A percentile compares a stretch with the other conserved stretches of the same genome.
These are phyloP conservation scores for Fraxinus excelsior DNA, from an alignment of 257 asterid genomes.

Conservation along the genomic window DNA sequence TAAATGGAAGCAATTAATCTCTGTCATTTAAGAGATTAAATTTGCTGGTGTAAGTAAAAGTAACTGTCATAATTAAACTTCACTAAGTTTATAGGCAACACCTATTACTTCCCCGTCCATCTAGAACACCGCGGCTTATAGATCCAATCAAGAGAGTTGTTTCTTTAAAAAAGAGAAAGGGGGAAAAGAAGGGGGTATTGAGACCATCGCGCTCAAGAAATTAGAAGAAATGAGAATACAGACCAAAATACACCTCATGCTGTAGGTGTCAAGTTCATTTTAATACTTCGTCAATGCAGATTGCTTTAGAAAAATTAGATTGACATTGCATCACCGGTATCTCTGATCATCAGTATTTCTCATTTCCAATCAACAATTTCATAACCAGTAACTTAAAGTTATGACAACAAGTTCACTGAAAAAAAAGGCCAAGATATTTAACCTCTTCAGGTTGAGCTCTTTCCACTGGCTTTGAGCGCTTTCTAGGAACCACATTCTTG, in stretches of 20 bases:
- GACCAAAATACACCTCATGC: background rate
- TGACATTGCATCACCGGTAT: background rate
- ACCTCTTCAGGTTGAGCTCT: conserved; percentile 87
- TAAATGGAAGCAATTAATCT: too few species aligned
- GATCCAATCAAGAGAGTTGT: background rate
- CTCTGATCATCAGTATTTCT: background rate
- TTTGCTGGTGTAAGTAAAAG: background rate
- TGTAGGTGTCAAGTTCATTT: background rate
- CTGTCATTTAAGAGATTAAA: background rate
- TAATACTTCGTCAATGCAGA: background rate
- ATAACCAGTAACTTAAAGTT: background rate
- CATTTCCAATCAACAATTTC: background rate
- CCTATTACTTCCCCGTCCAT: background rate
- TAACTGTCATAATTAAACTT: background rate
- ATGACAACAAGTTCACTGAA: background rate
- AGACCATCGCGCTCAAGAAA: background rate
- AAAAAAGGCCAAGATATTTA: conserved; percentile 1
- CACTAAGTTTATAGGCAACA: background rate
- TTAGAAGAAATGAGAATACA: background rate
- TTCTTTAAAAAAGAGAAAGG: background rate
- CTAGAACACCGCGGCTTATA: background rate
- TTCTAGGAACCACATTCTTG: conserved; percentile 58
- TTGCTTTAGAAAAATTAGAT: background rate
- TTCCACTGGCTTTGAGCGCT: conserved; percentile 59
- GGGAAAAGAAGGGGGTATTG: background rate